Evolutionary conservation across 2,329 filamentous ascomycete genomes (phyloP), one percentile per base, ranked within the genome.

Genomic region (Cercospora berteroae): DNA sequence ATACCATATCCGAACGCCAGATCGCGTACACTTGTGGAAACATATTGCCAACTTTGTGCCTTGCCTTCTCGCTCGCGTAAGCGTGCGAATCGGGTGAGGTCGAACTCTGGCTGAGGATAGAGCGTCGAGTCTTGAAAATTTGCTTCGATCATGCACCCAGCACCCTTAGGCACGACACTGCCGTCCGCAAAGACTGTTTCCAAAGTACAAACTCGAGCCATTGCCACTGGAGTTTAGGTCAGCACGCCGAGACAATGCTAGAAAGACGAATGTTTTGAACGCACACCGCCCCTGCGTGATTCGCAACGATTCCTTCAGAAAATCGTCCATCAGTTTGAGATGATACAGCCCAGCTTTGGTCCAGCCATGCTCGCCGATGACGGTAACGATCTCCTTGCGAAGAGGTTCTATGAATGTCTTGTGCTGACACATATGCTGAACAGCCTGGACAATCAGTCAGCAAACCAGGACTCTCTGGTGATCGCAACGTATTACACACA

Each of bases 271-370:
- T 10, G n/a, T 10, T 20, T 44, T 16, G 33, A 7, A 20, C 39
- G 16, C 7, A 44, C n/a, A 18, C 8, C 18, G 39, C 5, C 39
- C 39, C 39, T 44, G 39, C 16, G 39, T 18, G 16, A 44, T 18
- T 18, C 39, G 39, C 16, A 44, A 18, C n/a, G 39, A 44, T 8
- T 44, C 39, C 66, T 76, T 77, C 57, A 78, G 68, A 42, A 76
- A 70, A 65, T 75, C 76, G 65, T 78, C 77, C 67, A 78, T 69
- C 18, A 77, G 56, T 44, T 72, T 72, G n/a, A 78, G 66, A 58
- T 76, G 71, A 33, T 72, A 71, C 27, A 78, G 59, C 5, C 69
- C 60, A 10, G 69, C 71, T 68, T 76, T 77, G n/a, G 67, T 71
- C 74, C 74, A 77, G 12, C 75, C 74, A 12, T 72, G 65, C 60